These are phyloP conservation scores for Coemansia sp. DNA, from an alignment of 192 early-diverging fungal genomes.

Conservation along the genomic window DNA sequence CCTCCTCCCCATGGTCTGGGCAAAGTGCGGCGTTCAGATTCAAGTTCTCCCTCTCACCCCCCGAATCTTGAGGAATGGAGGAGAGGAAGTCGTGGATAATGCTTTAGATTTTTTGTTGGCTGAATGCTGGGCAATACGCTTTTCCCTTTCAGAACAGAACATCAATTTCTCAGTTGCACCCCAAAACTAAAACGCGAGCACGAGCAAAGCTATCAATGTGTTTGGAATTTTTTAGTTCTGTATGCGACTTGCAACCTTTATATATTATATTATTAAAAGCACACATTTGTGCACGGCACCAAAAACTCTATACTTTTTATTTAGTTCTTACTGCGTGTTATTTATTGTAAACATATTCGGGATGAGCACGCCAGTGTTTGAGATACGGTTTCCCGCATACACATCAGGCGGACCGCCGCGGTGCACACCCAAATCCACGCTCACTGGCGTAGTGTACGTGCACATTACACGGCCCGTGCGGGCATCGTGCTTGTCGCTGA, in stretches of 20 bases:
- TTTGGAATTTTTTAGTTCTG: too few relatives aligned
- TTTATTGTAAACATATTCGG: not conserved
- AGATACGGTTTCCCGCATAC: conserved; percentile 51
- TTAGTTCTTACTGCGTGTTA: not conserved
- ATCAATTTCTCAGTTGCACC: too few relatives aligned
- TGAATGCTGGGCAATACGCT: too few relatives aligned
- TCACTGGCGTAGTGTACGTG: conserved; percentile 43
- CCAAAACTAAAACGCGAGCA: too few relatives aligned
- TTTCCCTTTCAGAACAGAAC: too few relatives aligned
- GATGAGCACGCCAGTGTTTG: conserved; percentile 31
- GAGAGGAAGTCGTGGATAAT: conserved; percentile 3
- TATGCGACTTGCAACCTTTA: too few relatives aligned
- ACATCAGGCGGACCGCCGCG: conserved; percentile 40
- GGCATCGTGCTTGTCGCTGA: conserved; percentile 33
- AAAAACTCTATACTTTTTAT: not conserved
- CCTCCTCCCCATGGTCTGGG: not conserved
- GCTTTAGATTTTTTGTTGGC: too few relatives aligned
- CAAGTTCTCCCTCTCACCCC: conserved; percentile 7
- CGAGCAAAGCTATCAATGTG: too few relatives aligned
- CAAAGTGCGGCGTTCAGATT: conserved; percentile 8
- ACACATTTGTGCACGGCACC: too few relatives aligned
- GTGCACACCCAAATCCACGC: conserved; percentile 45
- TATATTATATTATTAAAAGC: too few relatives aligned
- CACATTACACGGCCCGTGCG: conserved; percentile 15
- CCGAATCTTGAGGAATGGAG: conserved; percentile 17